phyloP scores from a whole-genome alignment of 2,329 filamentous ascomycete genomes.

The Hypoxylon sp. region DNA sequence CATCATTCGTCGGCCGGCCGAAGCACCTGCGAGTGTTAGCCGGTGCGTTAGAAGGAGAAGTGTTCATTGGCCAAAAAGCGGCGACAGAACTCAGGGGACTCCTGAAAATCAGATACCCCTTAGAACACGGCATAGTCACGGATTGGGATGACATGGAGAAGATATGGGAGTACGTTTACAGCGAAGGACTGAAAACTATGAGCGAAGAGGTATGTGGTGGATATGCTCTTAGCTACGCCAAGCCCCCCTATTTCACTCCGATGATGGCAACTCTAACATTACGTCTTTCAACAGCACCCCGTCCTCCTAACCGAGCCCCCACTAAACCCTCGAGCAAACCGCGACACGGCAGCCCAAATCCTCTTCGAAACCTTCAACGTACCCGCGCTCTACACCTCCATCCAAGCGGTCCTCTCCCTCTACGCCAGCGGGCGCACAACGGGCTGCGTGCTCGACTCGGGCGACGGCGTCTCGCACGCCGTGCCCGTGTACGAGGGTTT shows the following conservation, averaged over 20 bases:
- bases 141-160: constrained; percentile 99
- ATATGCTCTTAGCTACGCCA: neutral
- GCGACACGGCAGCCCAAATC: constrained; percentile 96
- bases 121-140: constrained; percentile 98
- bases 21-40: constrained; percentile 96
- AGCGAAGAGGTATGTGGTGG: constrained; percentile 84
- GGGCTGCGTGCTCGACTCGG: constrained; percentile 93
- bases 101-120: constrained; percentile 93
- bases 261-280: constrained; percentile 6
- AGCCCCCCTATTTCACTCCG: constrained; percentile 4
- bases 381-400: constrained; percentile 94
- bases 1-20: constrained; percentile 94
- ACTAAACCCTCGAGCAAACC: constrained; percentile 93
- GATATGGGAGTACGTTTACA: constrained; percentile 99
- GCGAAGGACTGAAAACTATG: constrained; percentile 93
- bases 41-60: constrained; percentile 95
- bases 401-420: constrained; percentile 95
- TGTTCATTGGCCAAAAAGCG: constrained; percentile 92
- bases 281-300: constrained; percentile 75
- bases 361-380: constrained; percentile 99
- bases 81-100: constrained; percentile 92
- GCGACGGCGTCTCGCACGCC: constrained; percentile 96
- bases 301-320: constrained; percentile 97
- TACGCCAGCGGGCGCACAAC: constrained; percentile 97
- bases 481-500: constrained; percentile 99